Evolutionary conservation across 495 filamentous ascomycete species (phyloP).

Genomic region (Neurospora sp.): DNA sequence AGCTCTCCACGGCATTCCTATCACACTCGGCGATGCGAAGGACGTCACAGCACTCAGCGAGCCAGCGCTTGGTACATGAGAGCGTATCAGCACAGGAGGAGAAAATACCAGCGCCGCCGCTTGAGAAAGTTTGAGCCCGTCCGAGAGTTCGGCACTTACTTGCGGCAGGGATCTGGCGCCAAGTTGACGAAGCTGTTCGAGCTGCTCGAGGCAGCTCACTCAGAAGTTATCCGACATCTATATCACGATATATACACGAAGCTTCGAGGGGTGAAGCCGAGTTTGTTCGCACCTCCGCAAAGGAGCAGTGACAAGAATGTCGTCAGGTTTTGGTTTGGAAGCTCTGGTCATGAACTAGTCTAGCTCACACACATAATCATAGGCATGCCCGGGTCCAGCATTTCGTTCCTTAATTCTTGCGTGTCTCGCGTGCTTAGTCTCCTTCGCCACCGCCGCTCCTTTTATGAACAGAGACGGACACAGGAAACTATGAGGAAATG

Average conservation of each 20-base stretch:
- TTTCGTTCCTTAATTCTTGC: not conserved
- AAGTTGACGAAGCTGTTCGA: not conserved
- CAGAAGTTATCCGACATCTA: not conserved
- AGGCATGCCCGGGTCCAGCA: not conserved
- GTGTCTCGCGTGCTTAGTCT: not conserved
- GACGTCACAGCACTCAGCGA: conserved; percentile 1
- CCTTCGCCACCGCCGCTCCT: not conserved
- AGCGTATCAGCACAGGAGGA: not conserved
- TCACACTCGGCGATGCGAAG: not conserved
- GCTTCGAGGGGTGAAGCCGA: not conserved
- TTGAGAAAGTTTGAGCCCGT: not conserved
- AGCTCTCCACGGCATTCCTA: conserved; percentile 16
- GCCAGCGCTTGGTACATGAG: conserved; percentile 22
- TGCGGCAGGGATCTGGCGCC: not conserved
- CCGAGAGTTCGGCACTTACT: not conserved
- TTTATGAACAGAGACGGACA: not conserved
- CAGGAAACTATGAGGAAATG: not conserved
- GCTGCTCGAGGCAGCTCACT: not conserved
- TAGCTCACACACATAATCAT: not conserved
- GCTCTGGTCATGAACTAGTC: not conserved
- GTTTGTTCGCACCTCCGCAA: not conserved
- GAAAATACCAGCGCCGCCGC: conserved; percentile 8
- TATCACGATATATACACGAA: not conserved
- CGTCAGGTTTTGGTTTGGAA: not conserved
- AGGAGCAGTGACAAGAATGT: not conserved